A percentile compares a stretch with the other conserved stretches of the same genome.
Evolutionary conservation across 225 moss, liverwort and hornwort species (phyloP).

Genomic region (Asterella californica): DNA sequence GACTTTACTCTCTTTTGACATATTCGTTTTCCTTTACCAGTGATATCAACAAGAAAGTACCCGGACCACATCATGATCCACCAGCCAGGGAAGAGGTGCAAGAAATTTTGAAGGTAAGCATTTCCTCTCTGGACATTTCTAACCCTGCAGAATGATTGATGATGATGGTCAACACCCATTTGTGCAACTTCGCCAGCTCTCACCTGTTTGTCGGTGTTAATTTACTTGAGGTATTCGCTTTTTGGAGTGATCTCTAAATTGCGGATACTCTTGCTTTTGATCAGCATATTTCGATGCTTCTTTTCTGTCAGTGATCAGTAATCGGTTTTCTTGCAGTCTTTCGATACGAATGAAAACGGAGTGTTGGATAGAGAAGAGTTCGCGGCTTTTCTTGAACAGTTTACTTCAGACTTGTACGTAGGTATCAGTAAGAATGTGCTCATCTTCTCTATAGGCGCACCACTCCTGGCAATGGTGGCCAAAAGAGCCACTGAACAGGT

Average conservation of each 20-base stretch:
- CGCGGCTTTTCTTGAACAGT: slow-evolving; percentile 62
- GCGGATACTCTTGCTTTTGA: not conserved
- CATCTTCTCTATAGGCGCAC: slow-evolving; percentile 63
- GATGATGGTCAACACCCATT: too few species aligned
- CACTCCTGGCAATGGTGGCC: slow-evolving; percentile 64
- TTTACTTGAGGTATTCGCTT: not conserved
- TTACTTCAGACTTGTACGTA: slow-evolving; percentile 52
- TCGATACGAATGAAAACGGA: slow-evolving; percentile 67
- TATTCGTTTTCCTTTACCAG: slow-evolving; percentile 31
- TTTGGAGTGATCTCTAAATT: not conserved
- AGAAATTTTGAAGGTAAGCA: slow-evolving; percentile 56
- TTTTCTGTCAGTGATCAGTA: not conserved
- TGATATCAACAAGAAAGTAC: slow-evolving; percentile 84
- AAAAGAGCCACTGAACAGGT: slow-evolving; percentile 67
- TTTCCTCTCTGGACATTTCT: not conserved
- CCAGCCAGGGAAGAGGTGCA: slow-evolving; percentile 72
- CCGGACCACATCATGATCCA: slow-evolving; percentile 79
- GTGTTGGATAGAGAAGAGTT: slow-evolving; percentile 68
- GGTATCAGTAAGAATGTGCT: slow-evolving; percentile 59
- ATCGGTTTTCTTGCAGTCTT: slow-evolving; percentile 37
- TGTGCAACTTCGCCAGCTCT: too few species aligned
- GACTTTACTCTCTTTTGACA: not conserved
- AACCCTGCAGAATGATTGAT: too few species aligned
- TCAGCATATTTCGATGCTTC: not conserved
- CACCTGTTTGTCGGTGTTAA: too few species aligned